phyloP scores from a whole-genome alignment of 176 grass and related monocot species.

The Phyllostachys edulis region DNA sequence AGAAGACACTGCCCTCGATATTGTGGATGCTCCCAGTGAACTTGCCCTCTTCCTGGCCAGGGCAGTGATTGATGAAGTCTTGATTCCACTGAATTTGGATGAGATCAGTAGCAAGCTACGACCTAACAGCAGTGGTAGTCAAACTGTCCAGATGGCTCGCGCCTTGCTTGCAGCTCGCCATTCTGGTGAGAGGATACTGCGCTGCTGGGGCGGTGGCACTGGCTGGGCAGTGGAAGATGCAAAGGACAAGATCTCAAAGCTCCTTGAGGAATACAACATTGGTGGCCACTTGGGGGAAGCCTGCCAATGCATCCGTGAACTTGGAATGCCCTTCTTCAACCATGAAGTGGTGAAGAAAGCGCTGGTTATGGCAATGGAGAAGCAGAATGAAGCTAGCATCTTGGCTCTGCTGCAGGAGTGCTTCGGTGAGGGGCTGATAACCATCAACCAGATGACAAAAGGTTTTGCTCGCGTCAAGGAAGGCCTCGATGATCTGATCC shows the following conservation, averaged over 20 bases:
- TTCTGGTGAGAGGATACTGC: slow-evolving; percentile 73
- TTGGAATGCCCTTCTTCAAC: slow-evolving; percentile 90
- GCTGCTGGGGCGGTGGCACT: slow-evolving; percentile 83
- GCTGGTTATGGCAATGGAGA: slow-evolving; percentile 79
- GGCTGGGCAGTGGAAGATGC: slow-evolving; percentile 88
- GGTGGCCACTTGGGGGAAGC: slow-evolving; percentile 69
- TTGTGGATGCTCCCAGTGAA: slow-evolving; percentile 80
- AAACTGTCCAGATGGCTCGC: slow-evolving; percentile 65
- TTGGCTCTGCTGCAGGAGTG: slow-evolving; percentile 64
- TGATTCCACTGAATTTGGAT: slow-evolving; percentile 69
- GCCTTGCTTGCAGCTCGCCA: slow-evolving; percentile 66
- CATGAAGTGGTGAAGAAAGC: slow-evolving; percentile 92
- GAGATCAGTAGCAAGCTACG: slow-evolving; percentile 66
- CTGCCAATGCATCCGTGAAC: slow-evolving; percentile 76
- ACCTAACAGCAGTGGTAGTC: slow-evolving; percentile 48
- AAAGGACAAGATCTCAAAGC: slow-evolving; percentile 82
- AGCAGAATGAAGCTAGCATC: slow-evolving; percentile 59
- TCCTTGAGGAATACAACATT: slow-evolving; percentile 71
- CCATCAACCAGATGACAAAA: slow-evolving; percentile 82
- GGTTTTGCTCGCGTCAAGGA: slow-evolving; percentile 71
- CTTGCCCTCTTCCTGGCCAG: slow-evolving; percentile 84
- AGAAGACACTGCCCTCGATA: slow-evolving; percentile 71
- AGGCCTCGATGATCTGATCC: slow-evolving; percentile 68
- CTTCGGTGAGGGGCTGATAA: slow-evolving; percentile 74
- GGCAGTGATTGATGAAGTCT: slow-evolving; percentile 77